A percentile compares a stretch with the other conserved stretches of the same genome.
These are phyloP conservation scores for Apiospora malaysiana DNA, from an alignment of 2,329 filamentous ascomycete species.

Conservation along the genomic window DNA sequence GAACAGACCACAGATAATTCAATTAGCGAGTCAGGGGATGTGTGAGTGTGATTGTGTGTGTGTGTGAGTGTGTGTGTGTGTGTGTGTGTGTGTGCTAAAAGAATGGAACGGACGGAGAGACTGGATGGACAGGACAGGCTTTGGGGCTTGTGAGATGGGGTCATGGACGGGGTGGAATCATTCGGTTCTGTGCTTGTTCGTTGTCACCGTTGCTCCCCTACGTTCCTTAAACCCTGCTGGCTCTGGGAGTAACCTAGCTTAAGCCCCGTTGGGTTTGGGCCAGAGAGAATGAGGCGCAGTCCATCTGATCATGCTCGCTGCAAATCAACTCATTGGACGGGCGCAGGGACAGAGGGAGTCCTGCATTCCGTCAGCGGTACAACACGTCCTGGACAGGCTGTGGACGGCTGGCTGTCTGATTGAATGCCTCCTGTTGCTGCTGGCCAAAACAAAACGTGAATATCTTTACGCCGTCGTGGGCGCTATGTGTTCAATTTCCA, in stretches of 20 bases:
- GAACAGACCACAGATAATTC: background rate
- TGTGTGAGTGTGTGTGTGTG: background rate
- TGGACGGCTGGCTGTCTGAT: background rate
- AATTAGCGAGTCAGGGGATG: constrained; percentile 12
- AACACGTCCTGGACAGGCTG: background rate
- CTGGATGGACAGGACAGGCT: background rate
- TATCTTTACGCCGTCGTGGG: background rate
- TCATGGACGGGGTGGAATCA: constrained; percentile 18
- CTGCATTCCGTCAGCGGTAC: constrained; percentile 1
- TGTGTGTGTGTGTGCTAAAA: background rate
- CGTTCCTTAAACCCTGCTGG: constrained; percentile 2
- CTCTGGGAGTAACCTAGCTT: constrained; percentile 16
- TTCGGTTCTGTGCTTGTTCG: constrained; percentile 14
- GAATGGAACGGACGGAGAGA: background rate
- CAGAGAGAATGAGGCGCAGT: constrained; percentile 6
- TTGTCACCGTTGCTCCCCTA: constrained; percentile 17
- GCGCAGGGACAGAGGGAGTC: background rate
- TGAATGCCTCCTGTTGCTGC: constrained; percentile 1
- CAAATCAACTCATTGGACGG: background rate
- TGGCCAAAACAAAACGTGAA: background rate
- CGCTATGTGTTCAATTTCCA: constrained; percentile 3
- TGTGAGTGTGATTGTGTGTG: background rate
- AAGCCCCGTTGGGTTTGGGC: constrained; percentile 16
- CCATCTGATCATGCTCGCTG: constrained; percentile 15
- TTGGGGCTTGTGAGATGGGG: constrained; percentile 7